Base-by-base conservation (phyloP, 495 filamentous ascomycete species). In the Penicillium bovifimosum region DNA sequence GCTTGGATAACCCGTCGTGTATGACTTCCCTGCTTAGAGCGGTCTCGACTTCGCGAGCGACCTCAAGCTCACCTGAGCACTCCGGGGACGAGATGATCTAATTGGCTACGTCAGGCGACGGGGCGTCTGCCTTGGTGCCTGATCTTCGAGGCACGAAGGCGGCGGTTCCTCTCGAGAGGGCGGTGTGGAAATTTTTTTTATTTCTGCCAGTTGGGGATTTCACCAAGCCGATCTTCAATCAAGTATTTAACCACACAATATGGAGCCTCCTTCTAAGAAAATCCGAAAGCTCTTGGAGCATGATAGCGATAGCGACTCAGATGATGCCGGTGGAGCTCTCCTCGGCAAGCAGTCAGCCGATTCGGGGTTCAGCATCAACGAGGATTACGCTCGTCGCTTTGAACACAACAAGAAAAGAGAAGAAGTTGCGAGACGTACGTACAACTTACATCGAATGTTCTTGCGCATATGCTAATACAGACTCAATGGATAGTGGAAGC, bases 391-490 rank as follows among this genome's bases (percentile, higher is more conserved):
- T 48, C 81, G 81, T 58, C 76, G 89, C 33, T 97, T 96, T 60
- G 91, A 97, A 67, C 77, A 96, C 65, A 98, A 98, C 73, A 96
- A 96, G 75, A 93, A 92, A 73, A 82, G 93, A 26, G 90, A 93
- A 69, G 93, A 98, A 64, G 75, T 86, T 47, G 81, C 87, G n/a
- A 79, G 84, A 63, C 69, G 91, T 92, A 72, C 73, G 83, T 77
- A 11, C n/a, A 16, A 14, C 46, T 31, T 53, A 46, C 44, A 28
- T 4, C 9, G 17, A 34, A 24, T 36, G 35, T 38, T 39, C 10
- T 14, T 18, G 18, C 18, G 2, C 9, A 43, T 11, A 63, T 47
- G 16, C 24, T 44, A 32, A 42, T 34, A 8, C 39, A 17, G 2
- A 13, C 16, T 46, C 38, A 11, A 8, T 48, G 0, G 55, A 51